These are phyloP conservation scores for Tetracladium marchalianum DNA, from an alignment of 495 filamentous ascomycete species.

Conservation along the genomic window DNA sequence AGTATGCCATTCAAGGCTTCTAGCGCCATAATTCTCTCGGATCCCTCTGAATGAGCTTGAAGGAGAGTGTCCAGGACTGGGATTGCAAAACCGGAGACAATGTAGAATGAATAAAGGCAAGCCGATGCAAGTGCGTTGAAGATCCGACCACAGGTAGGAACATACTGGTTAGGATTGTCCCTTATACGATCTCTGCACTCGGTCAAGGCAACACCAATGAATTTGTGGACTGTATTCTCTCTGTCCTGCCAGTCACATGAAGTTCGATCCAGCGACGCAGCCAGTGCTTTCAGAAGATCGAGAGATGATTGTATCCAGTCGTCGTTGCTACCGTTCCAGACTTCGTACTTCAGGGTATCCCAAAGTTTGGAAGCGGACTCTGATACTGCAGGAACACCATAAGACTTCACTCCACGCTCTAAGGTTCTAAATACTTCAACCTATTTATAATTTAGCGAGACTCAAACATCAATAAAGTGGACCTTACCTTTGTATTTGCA, in stretches of 20 bases:
- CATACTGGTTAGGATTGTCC: conserved; percentile 8
- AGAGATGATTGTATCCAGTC: conserved; percentile 38
- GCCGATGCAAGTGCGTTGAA: conserved; percentile 31
- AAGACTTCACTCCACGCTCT: conserved; percentile 32
- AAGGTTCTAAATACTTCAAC: conserved; percentile 41
- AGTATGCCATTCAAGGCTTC: conserved; percentile 12
- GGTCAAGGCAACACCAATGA: background rate
- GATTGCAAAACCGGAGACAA: conserved; percentile 1
- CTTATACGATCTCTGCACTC: conserved; percentile 10
- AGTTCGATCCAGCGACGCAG: conserved; percentile 8
- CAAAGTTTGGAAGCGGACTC: conserved; percentile 36
- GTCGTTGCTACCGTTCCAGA: conserved; percentile 44
- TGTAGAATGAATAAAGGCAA: conserved; percentile 7
- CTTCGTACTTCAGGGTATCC: conserved; percentile 46
- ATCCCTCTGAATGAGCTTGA: conserved; percentile 3
- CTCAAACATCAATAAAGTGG: conserved; percentile 3
- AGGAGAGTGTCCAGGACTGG: conserved; percentile 5
- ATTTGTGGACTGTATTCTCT: background rate
- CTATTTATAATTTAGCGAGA: conserved; percentile 16
- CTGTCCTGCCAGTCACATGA: background rate
- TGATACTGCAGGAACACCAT: conserved; percentile 28
- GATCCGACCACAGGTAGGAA: conserved; percentile 16
- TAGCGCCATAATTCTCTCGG: conserved; percentile 9
- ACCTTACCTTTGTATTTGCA: conserved; percentile 29
- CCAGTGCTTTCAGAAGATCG: conserved; percentile 33